Evolutionary conservation across 2,329 filamentous ascomycete genomes (phyloP).

Genomic region (Neopestalotiopsis sp.): DNA sequence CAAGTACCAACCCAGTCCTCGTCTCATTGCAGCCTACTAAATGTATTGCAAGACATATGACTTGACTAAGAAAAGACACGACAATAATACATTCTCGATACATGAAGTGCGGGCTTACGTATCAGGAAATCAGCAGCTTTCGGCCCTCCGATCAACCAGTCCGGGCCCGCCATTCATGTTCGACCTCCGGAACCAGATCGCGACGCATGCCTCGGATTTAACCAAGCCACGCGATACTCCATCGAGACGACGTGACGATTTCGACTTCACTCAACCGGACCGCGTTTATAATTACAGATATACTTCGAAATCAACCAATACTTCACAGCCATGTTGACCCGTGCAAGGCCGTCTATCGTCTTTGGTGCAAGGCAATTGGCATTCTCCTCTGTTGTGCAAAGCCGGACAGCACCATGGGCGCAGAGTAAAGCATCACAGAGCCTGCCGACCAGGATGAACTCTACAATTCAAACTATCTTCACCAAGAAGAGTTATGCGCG

Average conservation of each 20-base stretch:
- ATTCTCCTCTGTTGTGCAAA: neutral
- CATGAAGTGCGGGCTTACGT: neutral
- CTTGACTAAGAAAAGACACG: neutral
- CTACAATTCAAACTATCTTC: neutral
- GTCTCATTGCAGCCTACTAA: no score
- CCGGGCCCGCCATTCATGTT: neutral
- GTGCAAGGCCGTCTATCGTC: neutral
- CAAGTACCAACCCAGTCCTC: neutral
- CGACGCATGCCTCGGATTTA: neutral
- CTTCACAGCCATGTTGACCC: neutral
- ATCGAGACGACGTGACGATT: neutral
- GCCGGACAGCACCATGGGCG: neutral
- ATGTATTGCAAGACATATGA: neutral
- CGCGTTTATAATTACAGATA: neutral
- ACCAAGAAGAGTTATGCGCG: conserved; percentile 9
- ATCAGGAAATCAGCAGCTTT: neutral
- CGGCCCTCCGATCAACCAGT: neutral
- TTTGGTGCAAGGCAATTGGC: neutral
- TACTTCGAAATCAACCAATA: neutral
- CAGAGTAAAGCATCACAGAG: neutral
- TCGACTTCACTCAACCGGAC: neutral
- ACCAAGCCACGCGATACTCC: neutral
- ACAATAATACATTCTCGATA: neutral
- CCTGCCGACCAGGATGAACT: neutral
- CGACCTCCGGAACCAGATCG: neutral